Conservation (phyloP, 768 basidiomycete species). For the Macrolepiota dolichaula region DNA sequence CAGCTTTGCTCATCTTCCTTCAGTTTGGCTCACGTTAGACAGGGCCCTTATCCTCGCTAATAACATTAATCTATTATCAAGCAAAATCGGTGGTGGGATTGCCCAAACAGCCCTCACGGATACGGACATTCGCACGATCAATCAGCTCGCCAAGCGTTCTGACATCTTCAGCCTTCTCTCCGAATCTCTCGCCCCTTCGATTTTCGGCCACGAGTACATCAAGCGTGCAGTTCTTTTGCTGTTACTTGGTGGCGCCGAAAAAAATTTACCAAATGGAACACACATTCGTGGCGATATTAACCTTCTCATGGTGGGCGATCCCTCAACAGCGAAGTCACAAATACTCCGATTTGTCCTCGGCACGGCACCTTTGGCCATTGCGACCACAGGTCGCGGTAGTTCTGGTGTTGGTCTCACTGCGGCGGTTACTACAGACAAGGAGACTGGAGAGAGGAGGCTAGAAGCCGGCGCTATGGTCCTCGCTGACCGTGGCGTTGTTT, state of each 20-base stretch:
- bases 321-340: conserved; percentile 97
- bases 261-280: conserved; percentile 95
- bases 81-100: conserved; percentile 93
- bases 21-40: conserved; percentile 14
- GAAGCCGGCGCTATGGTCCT: conserved; percentile 99
- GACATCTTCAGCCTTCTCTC: conserved; percentile 88
- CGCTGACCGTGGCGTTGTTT: conserved; percentile 97
- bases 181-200: conserved; percentile 94
- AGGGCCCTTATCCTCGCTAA: conserved; percentile 94
- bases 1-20: conserved; percentile 10
- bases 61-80: conserved; percentile 90
- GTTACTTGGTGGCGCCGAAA: conserved; percentile 94
- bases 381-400: conserved; percentile 95
- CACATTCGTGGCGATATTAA: conserved; percentile 99
- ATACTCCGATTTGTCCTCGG: conserved; percentile 93
- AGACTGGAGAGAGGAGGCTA: conserved; percentile 93
- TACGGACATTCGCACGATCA: conserved; percentile 93
- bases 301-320: conserved; percentile 98
- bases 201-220: conserved; percentile 94
- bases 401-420: conserved; percentile 99
- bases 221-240: conserved; percentile 92
- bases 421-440: conserved; percentile 96
- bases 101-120: conserved; percentile 91
- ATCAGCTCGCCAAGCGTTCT: conserved; percentile 84
- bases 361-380: conserved; percentile 95